These are phyloP conservation scores for Epichloe aotearoae DNA, from an alignment of 2,329 filamentous ascomycete species.

Conservation along the genomic window DNA sequence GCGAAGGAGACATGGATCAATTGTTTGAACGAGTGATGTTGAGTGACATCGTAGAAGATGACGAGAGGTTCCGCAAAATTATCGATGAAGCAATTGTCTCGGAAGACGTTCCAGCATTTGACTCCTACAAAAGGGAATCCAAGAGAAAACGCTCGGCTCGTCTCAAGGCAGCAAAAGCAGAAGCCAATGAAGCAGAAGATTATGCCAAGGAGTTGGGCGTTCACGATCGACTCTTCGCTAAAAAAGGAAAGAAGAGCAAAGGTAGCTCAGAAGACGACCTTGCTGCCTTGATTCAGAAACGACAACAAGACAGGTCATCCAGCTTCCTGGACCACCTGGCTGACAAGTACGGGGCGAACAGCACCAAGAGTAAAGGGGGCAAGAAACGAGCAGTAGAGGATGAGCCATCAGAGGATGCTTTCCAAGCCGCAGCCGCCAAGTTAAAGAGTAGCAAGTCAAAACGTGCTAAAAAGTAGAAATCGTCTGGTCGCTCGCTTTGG, in stretches of 20 bases:
- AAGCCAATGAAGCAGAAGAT: conserved; percentile 61
- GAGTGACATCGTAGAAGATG: conserved; percentile 70
- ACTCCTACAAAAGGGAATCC: conserved; percentile 61
- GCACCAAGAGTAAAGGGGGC: conserved; percentile 33
- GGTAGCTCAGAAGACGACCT: conserved; percentile 39
- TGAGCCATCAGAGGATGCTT: conserved; percentile 44
- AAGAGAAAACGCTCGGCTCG: conserved; percentile 48
- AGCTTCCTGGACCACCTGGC: conserved; percentile 62
- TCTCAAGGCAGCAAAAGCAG: conserved; percentile 47
- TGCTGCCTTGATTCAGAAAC: conserved; percentile 60
- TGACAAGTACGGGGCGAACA: conserved; percentile 53
- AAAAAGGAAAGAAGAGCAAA: conserved; percentile 32
- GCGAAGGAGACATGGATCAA: conserved; percentile 60
- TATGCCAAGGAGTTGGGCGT: conserved; percentile 63
- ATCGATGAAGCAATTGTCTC: conserved; percentile 68
- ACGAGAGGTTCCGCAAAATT: conserved; percentile 67
- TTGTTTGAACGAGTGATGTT: conserved; percentile 81
- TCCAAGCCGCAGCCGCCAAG: conserved; percentile 41
- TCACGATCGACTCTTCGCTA: conserved; percentile 53
- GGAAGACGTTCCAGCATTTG: conserved; percentile 52
- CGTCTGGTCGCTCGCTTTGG: neutral
- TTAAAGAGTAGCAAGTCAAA: conserved; percentile 20
- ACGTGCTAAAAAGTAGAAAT: neutral
- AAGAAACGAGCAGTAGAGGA: conserved; percentile 44
- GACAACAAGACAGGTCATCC: conserved; percentile 48